Percentiles rank a stretch among this genome's conserved stretches.
These are phyloP conservation scores for Bolboschoenus planiculmis DNA, from an alignment of 176 grass and related monocot species.

Conservation along the genomic window DNA sequence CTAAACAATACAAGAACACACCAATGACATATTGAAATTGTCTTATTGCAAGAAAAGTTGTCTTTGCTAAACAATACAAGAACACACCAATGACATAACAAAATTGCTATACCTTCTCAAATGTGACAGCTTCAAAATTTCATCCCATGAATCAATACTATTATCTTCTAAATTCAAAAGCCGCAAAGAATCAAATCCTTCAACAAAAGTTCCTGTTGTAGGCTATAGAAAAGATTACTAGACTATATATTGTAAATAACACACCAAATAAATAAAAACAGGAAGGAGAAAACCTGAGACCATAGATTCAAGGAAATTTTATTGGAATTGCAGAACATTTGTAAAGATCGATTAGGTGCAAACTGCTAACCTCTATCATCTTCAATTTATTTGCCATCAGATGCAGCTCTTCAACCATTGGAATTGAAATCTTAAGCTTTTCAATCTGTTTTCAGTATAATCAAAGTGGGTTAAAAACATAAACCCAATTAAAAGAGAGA, in stretches of 20 bases:
- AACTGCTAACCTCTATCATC: slow-evolving; percentile 49
- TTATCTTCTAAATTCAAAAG: slow-evolving; percentile 94
- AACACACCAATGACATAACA: slow-evolving; percentile 4
- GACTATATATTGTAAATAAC: neutral
- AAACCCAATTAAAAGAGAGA: neutral
- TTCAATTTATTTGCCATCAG: slow-evolving; percentile 74
- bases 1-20: neutral
- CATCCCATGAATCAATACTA: slow-evolving; percentile 70
- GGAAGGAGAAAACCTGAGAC: neutral
- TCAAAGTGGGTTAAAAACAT: neutral
- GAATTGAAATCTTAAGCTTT: slow-evolving; percentile 54
- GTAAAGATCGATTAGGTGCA: slow-evolving; percentile 14
- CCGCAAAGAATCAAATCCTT: slow-evolving; percentile 56
- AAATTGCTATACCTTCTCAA: slow-evolving; percentile 54
- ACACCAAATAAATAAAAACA: slow-evolving; percentile 1
- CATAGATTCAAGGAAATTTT: neutral
- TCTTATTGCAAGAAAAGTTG: neutral
- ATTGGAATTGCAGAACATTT: neutral
- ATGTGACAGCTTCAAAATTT: slow-evolving; percentile 80
- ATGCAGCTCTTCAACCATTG: slow-evolving; percentile 62
- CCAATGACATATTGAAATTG: slow-evolving; percentile 9
- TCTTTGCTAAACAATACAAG: neutral
- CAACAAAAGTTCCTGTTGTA: slow-evolving; percentile 35
- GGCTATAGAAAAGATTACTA: slow-evolving; percentile 31
- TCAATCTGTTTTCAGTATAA: slow-evolving; percentile 56